Evolutionary conservation across 352 stramenopile species (phyloP), one percentile per base, ranked within the genome.

Genomic region (Thraustochytrium sp.): DNA sequence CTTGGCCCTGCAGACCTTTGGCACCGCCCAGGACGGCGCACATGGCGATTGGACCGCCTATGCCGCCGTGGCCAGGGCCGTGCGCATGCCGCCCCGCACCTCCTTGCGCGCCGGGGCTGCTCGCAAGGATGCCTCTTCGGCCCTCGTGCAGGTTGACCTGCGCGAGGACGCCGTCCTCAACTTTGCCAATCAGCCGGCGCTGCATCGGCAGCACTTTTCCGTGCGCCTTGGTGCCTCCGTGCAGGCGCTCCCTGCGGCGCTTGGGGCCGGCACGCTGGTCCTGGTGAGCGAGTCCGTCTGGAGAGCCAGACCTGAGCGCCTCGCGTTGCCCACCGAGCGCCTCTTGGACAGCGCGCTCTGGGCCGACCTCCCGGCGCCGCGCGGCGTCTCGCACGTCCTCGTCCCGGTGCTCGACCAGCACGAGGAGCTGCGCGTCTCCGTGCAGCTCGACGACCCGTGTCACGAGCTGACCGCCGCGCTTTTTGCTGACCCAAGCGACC

Each of bases 21-120:
- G 59, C 9, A 16, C 11, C 40, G 13, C 36, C 9, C 59, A 44
- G 1, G 59, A 72, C 46, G 26, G 59, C 26, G 11, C 26, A 34
- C 59, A 72, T 5, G 59, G 59, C 9, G 59, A 72, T 31, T 72
- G 59, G 59, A 72, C 59, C 13, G 42, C 26, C 59, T 72, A 72
- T 26, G 34, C 46, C 26, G 59, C 36, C 26, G 36, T 72, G 1
- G 59, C 36, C 9, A 11, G 46, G 40, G 16, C 42, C 59, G 59
- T 44, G 9, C 59, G 59, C 36, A 31, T 72, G 23, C 59, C 46
- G 16, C 13, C 59, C 9, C 13, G 13, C 34, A 72, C 42, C 26
- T 72, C 36, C 0, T 26, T 72, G 2, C 42, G 31, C 13, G 13
- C 59, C 9, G n/a, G n/a, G n/a, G n/a, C n/a, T n/a, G n/a, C n/a